Evolutionary conservation across 129 eudicot genomes (phyloP), one percentile per base, ranked within the genome.

Genomic region (Gnaphalium uliginosum): DNA sequence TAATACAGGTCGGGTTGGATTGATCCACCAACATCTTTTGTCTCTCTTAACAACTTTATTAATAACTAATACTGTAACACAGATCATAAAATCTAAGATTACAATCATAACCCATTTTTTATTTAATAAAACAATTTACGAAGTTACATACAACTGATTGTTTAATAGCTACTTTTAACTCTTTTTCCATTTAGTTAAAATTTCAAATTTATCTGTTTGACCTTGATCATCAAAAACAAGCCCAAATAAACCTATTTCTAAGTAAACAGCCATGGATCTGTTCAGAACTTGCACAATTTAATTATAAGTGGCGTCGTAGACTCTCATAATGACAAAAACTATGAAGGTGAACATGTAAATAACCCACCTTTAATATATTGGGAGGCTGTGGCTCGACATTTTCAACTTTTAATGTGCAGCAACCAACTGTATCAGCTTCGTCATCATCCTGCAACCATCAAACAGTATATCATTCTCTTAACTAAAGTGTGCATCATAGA

Each of bases 341-440:
- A 9, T 32, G 48, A 46, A 43, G 60, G 35, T 46, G 23, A 25
- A 69, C 43, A 57, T 24, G 69, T 17, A 53, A 21, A 64, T 26
- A 76, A 25, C 67, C 74, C 62, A 92, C 99, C 97, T 90, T 92
- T 64, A 95, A 83, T 23, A 83, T 86, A 78, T 95, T 91, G 59
- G 99, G 97, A 76, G 94, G 99, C 56, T 79, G 59, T 76, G 97
- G 97, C 79, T 89, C 93, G 13, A 89, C 96, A 69, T 95, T 95
- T 86, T 91, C 99, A 21, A 89, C 94, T 84, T 95, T 95, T 80
- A 95, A 78, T 2, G 99, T 95, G 79, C 99, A 95, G 78, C 99
- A 95, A 84, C 99, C 99, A 87, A 95, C 99, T 56, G 99, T 95
- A 76, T 95, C 99, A 74, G 99, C 99, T 86, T 95, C 99, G 73